phyloP scores from a whole-genome alignment of 2,329 filamentous ascomycete species.

The Aspergillus proliferans region DNA sequence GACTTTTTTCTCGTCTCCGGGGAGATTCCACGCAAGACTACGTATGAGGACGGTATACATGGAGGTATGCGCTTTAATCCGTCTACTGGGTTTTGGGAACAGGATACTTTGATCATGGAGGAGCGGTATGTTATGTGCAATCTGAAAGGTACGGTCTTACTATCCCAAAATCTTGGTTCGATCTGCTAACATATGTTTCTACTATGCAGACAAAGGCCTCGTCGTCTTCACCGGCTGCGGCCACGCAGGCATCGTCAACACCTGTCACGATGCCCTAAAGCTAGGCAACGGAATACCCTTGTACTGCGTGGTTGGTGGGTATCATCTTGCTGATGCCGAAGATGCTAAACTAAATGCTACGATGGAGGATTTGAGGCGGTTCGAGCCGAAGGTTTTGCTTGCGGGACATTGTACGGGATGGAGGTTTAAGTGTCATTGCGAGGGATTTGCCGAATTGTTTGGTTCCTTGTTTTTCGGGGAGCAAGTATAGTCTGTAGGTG shows the following conservation, averaged over 20 bases:
- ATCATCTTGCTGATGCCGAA: constrained; percentile 4
- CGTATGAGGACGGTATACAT: constrained; percentile 3
- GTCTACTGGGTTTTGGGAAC: not conserved
- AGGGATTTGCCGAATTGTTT: constrained; percentile 3
- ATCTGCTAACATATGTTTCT: not conserved
- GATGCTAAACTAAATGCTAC: constrained; percentile 3
- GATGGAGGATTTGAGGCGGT: constrained; percentile 3
- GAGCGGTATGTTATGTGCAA: constrained; percentile 8
- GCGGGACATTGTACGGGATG: constrained; percentile 6
- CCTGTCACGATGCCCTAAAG: constrained; percentile 2
- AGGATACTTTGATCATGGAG: constrained; percentile 3
- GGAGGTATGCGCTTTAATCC: constrained; percentile 1
- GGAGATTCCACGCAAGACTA: constrained; percentile 3
- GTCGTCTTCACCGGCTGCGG: constrained; percentile 5
- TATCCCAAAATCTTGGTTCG: not conserved
- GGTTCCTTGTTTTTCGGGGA: constrained; percentile 7
- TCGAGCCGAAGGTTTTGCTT: constrained; percentile 2
- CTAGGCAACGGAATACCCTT: constrained; percentile 1
- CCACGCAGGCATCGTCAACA: constrained; percentile 4
- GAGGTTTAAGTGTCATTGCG: constrained; percentile 6
- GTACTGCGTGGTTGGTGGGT: constrained; percentile 5
- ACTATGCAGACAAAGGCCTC: constrained; percentile 2
- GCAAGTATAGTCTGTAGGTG: constrained; percentile 3
- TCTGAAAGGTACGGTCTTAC: constrained; percentile 4
- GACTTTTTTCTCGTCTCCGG: constrained; percentile 4